Base-by-base conservation (phyloP, 2,329 filamentous ascomycete species). In the Allantophomopsis cytisporea region DNA sequence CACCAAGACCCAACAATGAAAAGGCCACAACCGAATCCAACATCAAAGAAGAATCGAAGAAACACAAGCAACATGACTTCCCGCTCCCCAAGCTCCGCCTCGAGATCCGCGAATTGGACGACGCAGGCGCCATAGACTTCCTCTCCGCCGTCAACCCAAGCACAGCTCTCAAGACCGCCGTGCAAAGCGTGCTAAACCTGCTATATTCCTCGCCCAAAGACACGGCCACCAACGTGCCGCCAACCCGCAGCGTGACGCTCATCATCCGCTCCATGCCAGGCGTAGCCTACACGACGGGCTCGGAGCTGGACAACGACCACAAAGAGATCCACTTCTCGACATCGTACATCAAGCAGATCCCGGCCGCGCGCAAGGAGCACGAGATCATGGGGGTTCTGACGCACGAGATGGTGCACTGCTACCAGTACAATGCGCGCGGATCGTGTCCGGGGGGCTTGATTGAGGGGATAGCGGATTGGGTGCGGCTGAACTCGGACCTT, bases 401-500 rank as follows among this genome's bases (percentile, higher is more conserved):
- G 2, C 89, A 96, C 56, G 89, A 96, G 61, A 79, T 95, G 45
- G 89, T 96, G 12, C 91, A 96, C 63, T 95, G 87, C 61, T 93
- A 83, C 62, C 89, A 96, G 59, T 82, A 84, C 60, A 80, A 85
- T 50, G 81, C 68, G 2, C 63, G 50, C 15, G 68, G 66, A 2
- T 63, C 63, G 4, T 74, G 76, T 34, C 82, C 82, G 0, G 80
- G 80, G 1, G 91, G 91, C 0, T 60, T 96, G 36, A 80, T 94
- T 41, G 89, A 96, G 60, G 89, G 89, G 1, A 76, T 96, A 39
- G 89, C 89, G 15, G 91, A 96, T 60, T 96, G 85, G 74, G 88
- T 96, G 17, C 73, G 89, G 2, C 62, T 96, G 44, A 76, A 75
- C 46, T 79, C 79, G 37, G 72, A 71, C 0, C 68, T 93, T 20